These are phyloP conservation scores for Penicillium sp. DNA, from an alignment of 2,329 filamentous ascomycete genomes.

Conservation along the genomic window DNA sequence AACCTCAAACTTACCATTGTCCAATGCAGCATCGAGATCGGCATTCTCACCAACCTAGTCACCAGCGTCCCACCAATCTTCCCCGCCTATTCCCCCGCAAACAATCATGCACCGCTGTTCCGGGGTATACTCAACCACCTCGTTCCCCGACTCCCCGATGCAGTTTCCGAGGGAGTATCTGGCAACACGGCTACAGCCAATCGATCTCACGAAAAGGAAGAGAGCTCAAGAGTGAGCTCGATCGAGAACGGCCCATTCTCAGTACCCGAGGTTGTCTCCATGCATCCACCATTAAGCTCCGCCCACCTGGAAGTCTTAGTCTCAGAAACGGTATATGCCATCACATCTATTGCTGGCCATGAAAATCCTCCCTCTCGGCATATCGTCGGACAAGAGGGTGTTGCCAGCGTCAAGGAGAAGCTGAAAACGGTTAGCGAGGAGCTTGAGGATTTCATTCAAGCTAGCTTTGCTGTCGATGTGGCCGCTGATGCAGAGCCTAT, in stretches of 20 bases:
- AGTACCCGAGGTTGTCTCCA: constrained; percentile 60
- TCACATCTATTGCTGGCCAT: constrained; percentile 91
- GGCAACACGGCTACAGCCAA: constrained; percentile 11
- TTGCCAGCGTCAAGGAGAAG: constrained; percentile 90
- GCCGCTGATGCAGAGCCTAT: constrained; percentile 39
- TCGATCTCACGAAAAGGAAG: constrained; percentile 25
- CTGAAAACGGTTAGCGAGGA: constrained; percentile 95
- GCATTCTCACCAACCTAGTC: constrained; percentile 84
- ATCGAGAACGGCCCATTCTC: constrained; percentile 46
- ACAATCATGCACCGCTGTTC: constrained; percentile 78
- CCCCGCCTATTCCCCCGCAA: constrained; percentile 70
- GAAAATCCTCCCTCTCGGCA: constrained; percentile 94
- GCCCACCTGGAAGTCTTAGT: constrained; percentile 75
- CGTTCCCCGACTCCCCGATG: constrained; percentile 74
- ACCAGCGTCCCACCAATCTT: constrained; percentile 78
- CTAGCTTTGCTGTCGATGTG: constrained; percentile 79
- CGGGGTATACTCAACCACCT: constrained; percentile 83
- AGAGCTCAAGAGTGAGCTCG: constrained; percentile 32
- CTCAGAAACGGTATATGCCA: constrained; percentile 85
- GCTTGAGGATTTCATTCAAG: constrained; percentile 92
- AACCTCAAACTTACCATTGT: constrained; percentile 96
- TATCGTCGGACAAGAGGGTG: constrained; percentile 90
- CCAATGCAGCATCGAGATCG: constrained; percentile 92
- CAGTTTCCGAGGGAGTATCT: constrained; percentile 17
- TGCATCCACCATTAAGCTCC: constrained; percentile 76